These are phyloP conservation scores for Ceratocystis smalleyi DNA, from an alignment of 2,329 filamentous ascomycete genomes.

Conservation along the genomic window DNA sequence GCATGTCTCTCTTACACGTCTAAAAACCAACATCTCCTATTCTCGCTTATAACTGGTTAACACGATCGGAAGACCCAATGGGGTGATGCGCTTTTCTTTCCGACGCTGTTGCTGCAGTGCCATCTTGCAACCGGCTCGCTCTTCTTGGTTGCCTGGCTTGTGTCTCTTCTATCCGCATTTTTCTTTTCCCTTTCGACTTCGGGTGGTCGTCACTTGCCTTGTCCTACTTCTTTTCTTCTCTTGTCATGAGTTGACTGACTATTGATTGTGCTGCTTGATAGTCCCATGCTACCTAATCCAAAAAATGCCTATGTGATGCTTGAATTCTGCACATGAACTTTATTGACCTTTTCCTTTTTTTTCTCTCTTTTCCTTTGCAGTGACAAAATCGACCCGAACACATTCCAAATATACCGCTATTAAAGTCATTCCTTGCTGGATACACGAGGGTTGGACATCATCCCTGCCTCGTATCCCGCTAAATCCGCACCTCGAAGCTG, in stretches of 20 bases:
- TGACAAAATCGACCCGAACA: background rate
- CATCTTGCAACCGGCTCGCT: background rate
- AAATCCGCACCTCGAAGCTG: background rate
- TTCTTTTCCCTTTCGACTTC: background rate
- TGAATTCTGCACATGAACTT: background rate
- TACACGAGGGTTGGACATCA: background rate
- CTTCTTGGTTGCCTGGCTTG: background rate
- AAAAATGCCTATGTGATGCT: background rate
- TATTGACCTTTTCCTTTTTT: background rate
- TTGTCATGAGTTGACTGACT: background rate
- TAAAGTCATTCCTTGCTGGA: background rate
- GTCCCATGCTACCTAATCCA: background rate
- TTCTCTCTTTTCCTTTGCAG: background rate
- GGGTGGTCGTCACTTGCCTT: background rate
- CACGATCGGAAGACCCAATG: background rate
- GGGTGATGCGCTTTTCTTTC: background rate
- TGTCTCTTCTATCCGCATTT: background rate
- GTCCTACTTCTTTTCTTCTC: background rate
- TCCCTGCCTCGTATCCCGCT: background rate
- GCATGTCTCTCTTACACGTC: background rate
- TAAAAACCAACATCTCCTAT: background rate
- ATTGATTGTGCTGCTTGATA: background rate
- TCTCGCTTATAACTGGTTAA: background rate
- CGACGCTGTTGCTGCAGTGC: background rate
- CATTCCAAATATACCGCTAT: background rate